Evolutionary conservation across 2,329 filamentous ascomycete species (phyloP).

Genomic region (Calcarisporium arbuscula): DNA sequence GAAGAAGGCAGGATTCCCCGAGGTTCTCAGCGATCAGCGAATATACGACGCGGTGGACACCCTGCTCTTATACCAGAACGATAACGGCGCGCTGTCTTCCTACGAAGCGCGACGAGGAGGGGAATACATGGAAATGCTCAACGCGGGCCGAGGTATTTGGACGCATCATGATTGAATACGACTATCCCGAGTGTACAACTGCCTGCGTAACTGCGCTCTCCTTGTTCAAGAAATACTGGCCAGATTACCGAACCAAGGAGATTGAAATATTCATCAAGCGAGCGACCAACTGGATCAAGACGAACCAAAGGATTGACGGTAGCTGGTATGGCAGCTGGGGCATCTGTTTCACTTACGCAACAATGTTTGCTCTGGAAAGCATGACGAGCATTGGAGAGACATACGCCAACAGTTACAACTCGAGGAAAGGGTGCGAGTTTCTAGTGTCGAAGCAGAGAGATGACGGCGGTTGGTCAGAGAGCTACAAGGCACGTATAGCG

Average conservation of each 20-base stretch:
- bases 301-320: slow-evolving; percentile 71
- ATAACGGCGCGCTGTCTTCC: slow-evolving; percentile 76
- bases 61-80: slow-evolving; percentile 84
- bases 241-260: slow-evolving; percentile 69
- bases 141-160: slow-evolving; percentile 96
- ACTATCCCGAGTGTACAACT: slow-evolving; percentile 96
- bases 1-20: slow-evolving; percentile 66
- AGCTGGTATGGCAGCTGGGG: slow-evolving; percentile 98
- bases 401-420: slow-evolving; percentile 64
- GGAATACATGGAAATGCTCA: slow-evolving; percentile 73
- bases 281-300: slow-evolving; percentile 78
- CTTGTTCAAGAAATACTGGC: slow-evolving; percentile 75
- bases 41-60: slow-evolving; percentile 88
- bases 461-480: slow-evolving; percentile 96
- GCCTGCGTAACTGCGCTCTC: slow-evolving; percentile 84
- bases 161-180: slow-evolving; percentile 96
- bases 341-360: slow-evolving; percentile 95
- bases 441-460: slow-evolving; percentile 75
- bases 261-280: slow-evolving; percentile 66
- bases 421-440: slow-evolving; percentile 76
- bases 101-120: slow-evolving; percentile 82
- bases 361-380: slow-evolving; percentile 91
- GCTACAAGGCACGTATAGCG: slow-evolving; percentile 58
- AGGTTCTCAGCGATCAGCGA: slow-evolving; percentile 66
- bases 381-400: slow-evolving; percentile 75